A percentile compares a stretch with the other conserved stretches of the same genome.
Conservation (phyloP, 2,329 filamentous ascomycete genomes). For the Podosphaera xanthii region DNA sequence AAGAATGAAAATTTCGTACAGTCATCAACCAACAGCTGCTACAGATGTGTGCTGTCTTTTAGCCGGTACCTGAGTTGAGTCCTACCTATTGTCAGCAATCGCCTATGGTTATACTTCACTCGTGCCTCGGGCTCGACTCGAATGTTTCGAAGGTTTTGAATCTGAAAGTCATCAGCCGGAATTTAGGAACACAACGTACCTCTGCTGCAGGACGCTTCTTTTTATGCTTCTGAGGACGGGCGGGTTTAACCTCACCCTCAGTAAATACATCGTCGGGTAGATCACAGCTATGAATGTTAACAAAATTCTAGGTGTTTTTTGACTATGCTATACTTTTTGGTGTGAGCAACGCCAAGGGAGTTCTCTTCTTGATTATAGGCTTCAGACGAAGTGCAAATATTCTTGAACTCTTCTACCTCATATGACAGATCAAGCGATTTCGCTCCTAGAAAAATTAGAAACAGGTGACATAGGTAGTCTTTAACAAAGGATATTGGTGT, state of each 20-base stretch:
- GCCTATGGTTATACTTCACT: not conserved
- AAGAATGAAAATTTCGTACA: conserved; percentile 11
- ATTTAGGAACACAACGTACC: conserved; percentile 12
- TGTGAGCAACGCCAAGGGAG: conserved; percentile 48
- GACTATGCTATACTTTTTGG: conserved; percentile 42
- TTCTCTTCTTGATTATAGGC: conserved; percentile 56
- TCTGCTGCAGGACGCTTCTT: conserved; percentile 15
- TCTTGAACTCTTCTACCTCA: conserved; percentile 70
- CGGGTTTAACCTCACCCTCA: conserved; percentile 49
- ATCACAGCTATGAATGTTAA: conserved; percentile 36
- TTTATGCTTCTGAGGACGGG: conserved; percentile 13
- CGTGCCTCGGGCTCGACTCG: conserved; percentile 1
- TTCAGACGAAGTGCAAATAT: conserved; percentile 52
- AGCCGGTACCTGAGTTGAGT: conserved; percentile 9
- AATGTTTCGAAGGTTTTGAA: conserved; percentile 1
- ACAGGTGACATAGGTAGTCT: conserved; percentile 7
- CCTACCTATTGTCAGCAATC: conserved; percentile 12
- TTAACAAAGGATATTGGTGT: not conserved
- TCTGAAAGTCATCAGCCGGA: conserved; percentile 4
- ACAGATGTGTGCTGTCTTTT: conserved; percentile 17
- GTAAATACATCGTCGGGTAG: conserved; percentile 80
- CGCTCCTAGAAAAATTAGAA: conserved; percentile 26
- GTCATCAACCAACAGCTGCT: conserved; percentile 12
- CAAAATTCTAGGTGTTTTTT: not conserved
- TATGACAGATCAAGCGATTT: conserved; percentile 57